Evolutionary conservation across 148 eudicot genomes (phyloP), one percentile per base, ranked within the genome.

Genomic region (Camellia granthamiana): DNA sequence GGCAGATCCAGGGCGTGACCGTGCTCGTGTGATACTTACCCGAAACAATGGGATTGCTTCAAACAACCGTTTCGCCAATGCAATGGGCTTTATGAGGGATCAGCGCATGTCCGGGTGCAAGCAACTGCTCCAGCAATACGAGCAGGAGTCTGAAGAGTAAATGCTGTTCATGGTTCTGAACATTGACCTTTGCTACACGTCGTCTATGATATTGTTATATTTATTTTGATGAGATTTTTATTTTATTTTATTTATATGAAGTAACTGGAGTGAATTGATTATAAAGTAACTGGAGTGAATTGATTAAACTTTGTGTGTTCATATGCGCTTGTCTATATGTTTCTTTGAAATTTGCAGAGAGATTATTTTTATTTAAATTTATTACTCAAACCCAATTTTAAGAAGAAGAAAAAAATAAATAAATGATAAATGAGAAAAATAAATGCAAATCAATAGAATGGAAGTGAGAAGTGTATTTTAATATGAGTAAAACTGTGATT

Each of bases 1-100:
- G 1, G 63, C 76, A 2, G 74, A 74, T 58, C 9, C 67, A n/a
- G 85, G 85, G 58, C 82, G 85, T 49, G 79, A 83, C 51, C 80
- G 89, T 38, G 85, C 91, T 18, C 86, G 87, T 18, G 84, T 88
- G 9, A 56, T 84, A 70, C 89, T 88, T 42, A 86, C 87, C 55
- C 66, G 85, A 81, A 51, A 84, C 89, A 88, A 86, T 8, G 91
- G 91, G 47, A 81, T 84, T 16, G 76, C 69, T 12, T 84, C 87
- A 18, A 49, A 74, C 11, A 52, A 79, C 0, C 87, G 91, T 23
- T 83, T 58, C 46, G 91, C 86, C 74, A 74, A 74, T 74, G 15
- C 77, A 3, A 56, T 74, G 65, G 77, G 77, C 7, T 74, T 74
- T 10, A 8, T 74, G 77, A 74, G 44, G 77, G 77, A 74, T 7